Evolutionary conservation across 495 filamentous ascomycete genomes (phyloP), one percentile per base, ranked within the genome.

Genomic region (Aspergillus haitiensis): DNA sequence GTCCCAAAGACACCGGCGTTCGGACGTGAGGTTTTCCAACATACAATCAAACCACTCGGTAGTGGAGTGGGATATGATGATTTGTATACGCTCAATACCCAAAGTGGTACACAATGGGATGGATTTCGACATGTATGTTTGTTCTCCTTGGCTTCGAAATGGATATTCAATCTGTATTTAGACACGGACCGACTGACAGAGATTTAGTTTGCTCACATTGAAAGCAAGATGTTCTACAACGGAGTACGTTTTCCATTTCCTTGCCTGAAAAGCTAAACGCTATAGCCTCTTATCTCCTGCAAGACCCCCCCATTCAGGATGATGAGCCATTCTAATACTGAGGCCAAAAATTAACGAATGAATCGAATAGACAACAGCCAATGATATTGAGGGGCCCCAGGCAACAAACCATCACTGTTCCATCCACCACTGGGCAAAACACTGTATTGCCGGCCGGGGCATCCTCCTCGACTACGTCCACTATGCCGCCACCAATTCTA

Each of bases 31-130:
- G 57, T 64, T 0, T 84, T 84, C 67, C 69, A 79, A 60, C 82
- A 83, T 59, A 72, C 70, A 42, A 82, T 84, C 72, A 83, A 82
- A 59, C 60, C 66, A 0, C 52, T 82, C 0, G 57, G 64, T 0
- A 66, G 71, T 34, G 73, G 70, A 27, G 44, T 80, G 7, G 76
- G 75, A 0, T 84, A 81, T 57, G 84, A 88, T 52, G 87, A 90
- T 62, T 75, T 83, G 39, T 85, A 89, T 55, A 75, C 73, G 4
- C 66, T 91, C 69, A 91, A 91, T 67, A 91, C 88, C 0, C 88
- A 91, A 65, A 82, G 81, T 63, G 81, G 83, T 16, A 86, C 84
- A 3, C 88, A 92, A 70, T 91, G 88, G 88, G 88, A 92, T 69
- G 85, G 86, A 21, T 84, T 91, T 52, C 71, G 85, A 53, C 87